Conservation (phyloP, 2,329 filamentous ascomycete genomes). For the Didymella keratinophila region DNA sequence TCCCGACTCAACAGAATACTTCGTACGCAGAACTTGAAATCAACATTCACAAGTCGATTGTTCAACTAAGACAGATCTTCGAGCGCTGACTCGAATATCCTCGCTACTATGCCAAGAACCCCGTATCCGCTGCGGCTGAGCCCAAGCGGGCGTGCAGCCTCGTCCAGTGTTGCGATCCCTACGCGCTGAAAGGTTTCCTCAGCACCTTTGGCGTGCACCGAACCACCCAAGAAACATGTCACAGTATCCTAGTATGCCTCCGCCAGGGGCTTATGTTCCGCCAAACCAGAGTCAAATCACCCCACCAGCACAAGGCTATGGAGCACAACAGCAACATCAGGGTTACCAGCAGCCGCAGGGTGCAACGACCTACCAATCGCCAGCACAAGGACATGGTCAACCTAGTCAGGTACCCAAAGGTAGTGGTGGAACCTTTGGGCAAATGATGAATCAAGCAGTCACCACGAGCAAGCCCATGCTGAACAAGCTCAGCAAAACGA, state of each 20-base stretch:
- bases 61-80: neutral
- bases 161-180: constrained; percentile 3
- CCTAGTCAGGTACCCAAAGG: constrained; percentile 30
- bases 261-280: constrained; percentile 40
- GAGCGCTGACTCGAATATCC: neutral
- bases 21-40: neutral
- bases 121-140: constrained; percentile 23
- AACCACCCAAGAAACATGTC: constrained; percentile 33
- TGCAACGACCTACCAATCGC: constrained; percentile 28
- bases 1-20: neutral
- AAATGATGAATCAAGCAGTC: constrained; percentile 48
- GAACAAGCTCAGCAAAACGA: constrained; percentile 48
- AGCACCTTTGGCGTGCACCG: neutral
- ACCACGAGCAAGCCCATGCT: constrained; percentile 48
- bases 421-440: constrained; percentile 34
- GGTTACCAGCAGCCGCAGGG: constrained; percentile 26
- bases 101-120: constrained; percentile 21
- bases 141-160: constrained; percentile 12
- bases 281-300: constrained; percentile 30
- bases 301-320: constrained; percentile 26
- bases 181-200: neutral
- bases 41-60: neutral
- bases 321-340: constrained; percentile 34
- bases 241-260: constrained; percentile 42
- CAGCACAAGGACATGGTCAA: constrained; percentile 26